These are phyloP conservation scores for Sporothrix brasiliensis DNA, from an alignment of 2,329 filamentous ascomycete species.

Conservation along the genomic window DNA sequence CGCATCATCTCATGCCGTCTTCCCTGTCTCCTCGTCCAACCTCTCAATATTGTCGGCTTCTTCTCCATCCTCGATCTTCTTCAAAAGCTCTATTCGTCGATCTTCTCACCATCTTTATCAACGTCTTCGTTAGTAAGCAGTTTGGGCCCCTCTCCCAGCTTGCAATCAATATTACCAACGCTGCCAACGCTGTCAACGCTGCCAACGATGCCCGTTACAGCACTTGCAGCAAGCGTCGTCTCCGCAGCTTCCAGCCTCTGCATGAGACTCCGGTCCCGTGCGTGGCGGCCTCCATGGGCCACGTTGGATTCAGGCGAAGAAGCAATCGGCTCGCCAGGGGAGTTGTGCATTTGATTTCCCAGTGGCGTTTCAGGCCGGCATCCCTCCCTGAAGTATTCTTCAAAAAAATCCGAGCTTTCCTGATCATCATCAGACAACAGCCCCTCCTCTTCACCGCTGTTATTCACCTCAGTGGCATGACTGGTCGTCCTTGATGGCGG, in stretches of 20 bases:
- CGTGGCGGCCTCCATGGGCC: neutral
- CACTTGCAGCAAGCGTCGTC: neutral
- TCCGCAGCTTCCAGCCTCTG: neutral
- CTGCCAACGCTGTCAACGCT: neutral
- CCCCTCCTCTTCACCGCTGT: neutral
- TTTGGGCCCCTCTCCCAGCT: neutral
- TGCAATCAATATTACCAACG: neutral
- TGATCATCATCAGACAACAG: neutral
- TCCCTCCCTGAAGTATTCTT: slow-evolving; percentile 16
- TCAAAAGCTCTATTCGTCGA: neutral
- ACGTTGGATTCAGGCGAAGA: slow-evolving; percentile 31
- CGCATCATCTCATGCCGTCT: too few relatives aligned
- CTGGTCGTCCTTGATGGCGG: neutral
- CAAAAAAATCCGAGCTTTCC: slow-evolving; percentile 6
- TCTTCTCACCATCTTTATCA: neutral
- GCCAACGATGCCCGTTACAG: neutral
- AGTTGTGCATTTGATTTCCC: neutral
- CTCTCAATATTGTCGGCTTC: too few relatives aligned
- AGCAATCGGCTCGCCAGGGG: slow-evolving; percentile 1
- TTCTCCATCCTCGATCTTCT: neutral
- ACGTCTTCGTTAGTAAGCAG: neutral
- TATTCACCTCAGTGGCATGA: neutral
- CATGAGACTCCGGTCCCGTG: neutral
- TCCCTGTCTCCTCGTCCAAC: too few relatives aligned
- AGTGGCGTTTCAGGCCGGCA: slow-evolving; percentile 2